phyloP scores from a whole-genome alignment of 2,329 filamentous ascomycete genomes.

The Tricladium varicosporioides region DNA sequence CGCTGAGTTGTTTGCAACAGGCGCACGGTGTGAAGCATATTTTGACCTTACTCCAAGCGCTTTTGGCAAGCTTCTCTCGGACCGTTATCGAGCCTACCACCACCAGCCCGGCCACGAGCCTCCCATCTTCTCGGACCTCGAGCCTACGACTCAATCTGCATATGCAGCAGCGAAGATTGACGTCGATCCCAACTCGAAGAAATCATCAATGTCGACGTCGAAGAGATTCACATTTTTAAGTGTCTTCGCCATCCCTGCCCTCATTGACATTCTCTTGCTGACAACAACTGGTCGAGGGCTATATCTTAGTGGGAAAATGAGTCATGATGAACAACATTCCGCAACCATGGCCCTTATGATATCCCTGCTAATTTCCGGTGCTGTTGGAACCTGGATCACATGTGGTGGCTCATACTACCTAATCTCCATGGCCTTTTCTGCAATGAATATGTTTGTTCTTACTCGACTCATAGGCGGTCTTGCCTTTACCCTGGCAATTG shows the following conservation, averaged over 20 bases:
- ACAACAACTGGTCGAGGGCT: slow-evolving; percentile 58
- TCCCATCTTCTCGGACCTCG: slow-evolving; percentile 48
- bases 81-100: slow-evolving; percentile 40
- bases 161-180: slow-evolving; percentile 52
- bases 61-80: slow-evolving; percentile 40
- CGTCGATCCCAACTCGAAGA: slow-evolving; percentile 45
- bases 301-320: slow-evolving; percentile 58
- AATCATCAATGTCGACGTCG: slow-evolving; percentile 40
- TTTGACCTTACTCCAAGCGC: slow-evolving; percentile 53
- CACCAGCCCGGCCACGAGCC: slow-evolving; percentile 47
- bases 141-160: slow-evolving; percentile 46
- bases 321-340: slow-evolving; percentile 48
- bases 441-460: slow-evolving; percentile 42
- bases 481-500: slow-evolving; percentile 41
- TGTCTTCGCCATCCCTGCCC: slow-evolving; percentile 61
- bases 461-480: slow-evolving; percentile 49
- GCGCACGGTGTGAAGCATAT: slow-evolving; percentile 61
- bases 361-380: slow-evolving; percentile 56
- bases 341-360: slow-evolving; percentile 56
- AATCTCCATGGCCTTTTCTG: slow-evolving; percentile 50
- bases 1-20: slow-evolving; percentile 60
- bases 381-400: slow-evolving; percentile 61
- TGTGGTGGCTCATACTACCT: slow-evolving; percentile 63
- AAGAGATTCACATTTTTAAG: slow-evolving; percentile 44
- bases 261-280: slow-evolving; percentile 59